Evolutionary conservation across 2,329 filamentous ascomycete genomes (phyloP).

Genomic region (Neonectria neomacrospora): DNA sequence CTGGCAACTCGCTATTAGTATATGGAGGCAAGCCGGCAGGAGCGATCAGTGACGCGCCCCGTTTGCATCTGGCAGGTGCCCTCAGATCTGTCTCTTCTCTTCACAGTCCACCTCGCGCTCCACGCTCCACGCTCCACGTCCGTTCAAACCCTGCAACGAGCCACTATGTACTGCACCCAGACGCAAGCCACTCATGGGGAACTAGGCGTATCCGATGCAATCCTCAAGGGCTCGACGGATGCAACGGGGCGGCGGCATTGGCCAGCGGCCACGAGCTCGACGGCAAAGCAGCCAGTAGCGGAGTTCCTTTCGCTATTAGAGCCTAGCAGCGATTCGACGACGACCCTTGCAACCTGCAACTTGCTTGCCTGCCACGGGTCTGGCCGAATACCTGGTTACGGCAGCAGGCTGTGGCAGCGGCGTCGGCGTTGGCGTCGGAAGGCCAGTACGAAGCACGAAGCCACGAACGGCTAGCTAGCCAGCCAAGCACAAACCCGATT

Average conservation of each 20-base stretch:
- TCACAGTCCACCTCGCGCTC: neutral
- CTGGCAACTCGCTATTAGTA: slow-evolving; percentile 33
- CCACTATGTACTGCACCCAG: slow-evolving; percentile 35
- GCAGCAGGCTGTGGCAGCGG: slow-evolving; percentile 14
- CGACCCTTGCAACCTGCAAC: neutral
- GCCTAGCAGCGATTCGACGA: slow-evolving; percentile 1
- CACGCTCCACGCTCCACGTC: slow-evolving; percentile 14
- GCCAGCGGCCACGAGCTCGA: slow-evolving; percentile 7
- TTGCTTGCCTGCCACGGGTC: slow-evolving; percentile 14
- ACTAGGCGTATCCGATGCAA: slow-evolving; percentile 28
- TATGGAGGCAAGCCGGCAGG: slow-evolving; percentile 19
- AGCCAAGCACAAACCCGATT: slow-evolving; percentile 32
- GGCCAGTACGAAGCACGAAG: neutral
- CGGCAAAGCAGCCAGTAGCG: slow-evolving; percentile 26
- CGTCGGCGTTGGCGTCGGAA: slow-evolving; percentile 8
- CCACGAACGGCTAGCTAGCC: slow-evolving; percentile 7
- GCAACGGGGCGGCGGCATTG: slow-evolving; percentile 20
- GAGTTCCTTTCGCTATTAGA: slow-evolving; percentile 30
- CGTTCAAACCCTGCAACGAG: slow-evolving; percentile 38
- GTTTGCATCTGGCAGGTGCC: slow-evolving; percentile 35
- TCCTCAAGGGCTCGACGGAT: slow-evolving; percentile 32
- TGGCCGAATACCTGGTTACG: slow-evolving; percentile 19
- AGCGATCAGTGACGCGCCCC: slow-evolving; percentile 25
- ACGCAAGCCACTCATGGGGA: slow-evolving; percentile 38
- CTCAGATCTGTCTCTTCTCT: slow-evolving; percentile 13